Evolutionary conservation across 192 early-diverging fungal genomes (phyloP).

Genomic region (Coemansia sp.): DNA sequence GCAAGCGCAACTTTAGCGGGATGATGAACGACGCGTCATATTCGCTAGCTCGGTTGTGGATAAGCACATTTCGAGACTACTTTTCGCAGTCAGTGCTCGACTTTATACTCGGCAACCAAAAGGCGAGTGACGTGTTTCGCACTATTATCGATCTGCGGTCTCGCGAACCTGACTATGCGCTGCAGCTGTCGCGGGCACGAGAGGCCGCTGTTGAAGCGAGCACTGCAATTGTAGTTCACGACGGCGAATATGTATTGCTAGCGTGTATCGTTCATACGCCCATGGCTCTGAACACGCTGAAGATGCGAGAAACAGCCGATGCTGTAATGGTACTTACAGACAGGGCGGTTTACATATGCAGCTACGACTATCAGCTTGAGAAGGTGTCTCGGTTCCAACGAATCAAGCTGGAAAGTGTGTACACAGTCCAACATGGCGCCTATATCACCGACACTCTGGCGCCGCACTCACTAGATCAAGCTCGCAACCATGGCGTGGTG

Average conservation of each 20-base stretch:
- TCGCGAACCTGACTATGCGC: constrained; percentile 42
- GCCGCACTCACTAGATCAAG: constrained; percentile 41
- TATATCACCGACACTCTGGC: constrained; percentile 45
- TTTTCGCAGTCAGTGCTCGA: constrained; percentile 62
- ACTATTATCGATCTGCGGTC: constrained; percentile 50
- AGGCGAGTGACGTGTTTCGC: constrained; percentile 38
- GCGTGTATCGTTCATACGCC: constrained; percentile 69
- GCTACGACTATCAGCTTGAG: constrained; percentile 68
- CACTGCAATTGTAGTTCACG: constrained; percentile 63
- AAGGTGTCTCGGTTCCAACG: constrained; percentile 68
- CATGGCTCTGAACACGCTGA: constrained; percentile 54
- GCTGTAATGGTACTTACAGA: constrained; percentile 67
- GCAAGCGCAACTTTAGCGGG: constrained; percentile 72
- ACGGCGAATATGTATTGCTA: constrained; percentile 61
- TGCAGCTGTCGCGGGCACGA: constrained; percentile 26
- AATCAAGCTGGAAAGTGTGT: constrained; percentile 60
- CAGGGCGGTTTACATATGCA: constrained; percentile 68
- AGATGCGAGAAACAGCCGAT: constrained; percentile 58
- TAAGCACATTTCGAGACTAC: constrained; percentile 74
- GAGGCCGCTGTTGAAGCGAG: constrained; percentile 58
- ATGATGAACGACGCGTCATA: constrained; percentile 78
- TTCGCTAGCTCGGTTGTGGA: constrained; percentile 73
- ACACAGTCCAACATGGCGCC: constrained; percentile 61
- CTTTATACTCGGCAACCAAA: constrained; percentile 42
- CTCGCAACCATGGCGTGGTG: constrained; percentile 38